Conservation (phyloP, 306 rosid genomes). For the Pueraria montana region DNA sequence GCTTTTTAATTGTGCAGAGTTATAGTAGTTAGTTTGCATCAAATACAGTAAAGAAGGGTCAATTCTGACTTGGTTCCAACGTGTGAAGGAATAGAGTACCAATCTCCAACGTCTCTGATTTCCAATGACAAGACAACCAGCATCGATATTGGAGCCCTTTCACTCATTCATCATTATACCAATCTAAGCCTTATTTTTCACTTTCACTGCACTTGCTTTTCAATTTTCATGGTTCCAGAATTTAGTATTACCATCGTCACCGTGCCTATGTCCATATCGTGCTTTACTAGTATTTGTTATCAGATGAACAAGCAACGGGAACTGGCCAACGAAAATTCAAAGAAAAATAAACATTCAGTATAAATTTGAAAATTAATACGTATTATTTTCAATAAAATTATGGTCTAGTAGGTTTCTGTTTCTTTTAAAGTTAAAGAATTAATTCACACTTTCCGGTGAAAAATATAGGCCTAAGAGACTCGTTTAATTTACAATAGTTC, state of each 20-base stretch:
- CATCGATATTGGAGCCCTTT: conserved; percentile 42
- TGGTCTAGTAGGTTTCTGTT: background rate
- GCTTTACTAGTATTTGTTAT: too few species aligned
- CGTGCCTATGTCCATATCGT: background rate
- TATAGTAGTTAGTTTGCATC: background rate
- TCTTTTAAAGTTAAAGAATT: too few species aligned
- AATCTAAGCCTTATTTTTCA: background rate
- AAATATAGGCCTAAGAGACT: too few species aligned
- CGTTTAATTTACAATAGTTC: too few species aligned
- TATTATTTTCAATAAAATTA: too few species aligned
- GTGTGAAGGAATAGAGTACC: conserved; percentile 45
- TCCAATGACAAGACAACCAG: conserved; percentile 40
- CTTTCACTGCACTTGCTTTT: background rate
- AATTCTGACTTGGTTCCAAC: conserved; percentile 36
- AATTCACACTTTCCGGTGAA: too few species aligned
- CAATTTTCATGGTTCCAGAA: background rate
- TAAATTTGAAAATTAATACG: too few species aligned
- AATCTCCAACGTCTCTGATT: conserved; percentile 62
- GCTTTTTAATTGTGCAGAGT: background rate
- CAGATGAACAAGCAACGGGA: too few species aligned
- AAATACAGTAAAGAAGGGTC: conserved; percentile 20
- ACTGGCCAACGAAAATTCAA: background rate
- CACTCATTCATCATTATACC: too few species aligned
- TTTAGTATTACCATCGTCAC: background rate
- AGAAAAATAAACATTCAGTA: too few species aligned